Conservation (phyloP, 176 grass and related monocot species). For the Guadua angustifolia region DNA sequence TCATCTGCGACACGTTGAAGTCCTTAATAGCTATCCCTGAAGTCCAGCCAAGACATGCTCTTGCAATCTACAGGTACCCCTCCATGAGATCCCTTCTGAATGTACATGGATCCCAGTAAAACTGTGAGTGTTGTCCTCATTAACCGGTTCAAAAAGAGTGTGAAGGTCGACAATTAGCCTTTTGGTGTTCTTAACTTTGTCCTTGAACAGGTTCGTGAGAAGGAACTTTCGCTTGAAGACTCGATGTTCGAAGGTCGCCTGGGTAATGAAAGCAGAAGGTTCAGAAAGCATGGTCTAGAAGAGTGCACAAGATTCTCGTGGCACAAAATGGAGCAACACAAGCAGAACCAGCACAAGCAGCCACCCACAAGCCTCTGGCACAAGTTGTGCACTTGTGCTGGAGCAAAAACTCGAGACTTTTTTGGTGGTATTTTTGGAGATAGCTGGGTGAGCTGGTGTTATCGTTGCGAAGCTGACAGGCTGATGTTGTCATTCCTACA, state of each 20-base stretch:
- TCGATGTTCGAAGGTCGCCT: conserved; percentile 52
- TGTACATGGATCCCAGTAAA: conserved; percentile 82
- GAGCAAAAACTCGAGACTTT: too few relatives aligned
- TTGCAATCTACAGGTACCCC: conserved; percentile 70
- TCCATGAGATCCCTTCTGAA: conserved; percentile 85
- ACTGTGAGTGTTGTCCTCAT: conserved; percentile 57
- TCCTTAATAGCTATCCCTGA: conserved; percentile 79
- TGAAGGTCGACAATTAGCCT: neutral
- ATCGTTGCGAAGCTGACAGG: too few relatives aligned
- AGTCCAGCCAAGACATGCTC: conserved; percentile 63
- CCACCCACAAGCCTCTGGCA: too few relatives aligned
- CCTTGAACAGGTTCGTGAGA: conserved; percentile 62
- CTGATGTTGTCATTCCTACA: too few relatives aligned
- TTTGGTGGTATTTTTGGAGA: too few relatives aligned
- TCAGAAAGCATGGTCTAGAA: conserved; percentile 71
- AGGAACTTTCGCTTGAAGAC: conserved; percentile 74
- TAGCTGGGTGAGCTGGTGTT: too few relatives aligned
- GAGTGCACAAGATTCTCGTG: conserved; percentile 75
- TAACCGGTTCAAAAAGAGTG: neutral
- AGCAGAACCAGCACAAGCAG: too few relatives aligned
- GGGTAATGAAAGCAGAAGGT: conserved; percentile 56
- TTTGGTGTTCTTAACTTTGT: conserved; percentile 25
- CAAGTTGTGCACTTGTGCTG: too few relatives aligned
- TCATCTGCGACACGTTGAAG: conserved; percentile 64
- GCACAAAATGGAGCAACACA: conserved; percentile 55